phyloP scores from a whole-genome alignment of 129 eudicot species.

The Flaveria ramosissima region DNA sequence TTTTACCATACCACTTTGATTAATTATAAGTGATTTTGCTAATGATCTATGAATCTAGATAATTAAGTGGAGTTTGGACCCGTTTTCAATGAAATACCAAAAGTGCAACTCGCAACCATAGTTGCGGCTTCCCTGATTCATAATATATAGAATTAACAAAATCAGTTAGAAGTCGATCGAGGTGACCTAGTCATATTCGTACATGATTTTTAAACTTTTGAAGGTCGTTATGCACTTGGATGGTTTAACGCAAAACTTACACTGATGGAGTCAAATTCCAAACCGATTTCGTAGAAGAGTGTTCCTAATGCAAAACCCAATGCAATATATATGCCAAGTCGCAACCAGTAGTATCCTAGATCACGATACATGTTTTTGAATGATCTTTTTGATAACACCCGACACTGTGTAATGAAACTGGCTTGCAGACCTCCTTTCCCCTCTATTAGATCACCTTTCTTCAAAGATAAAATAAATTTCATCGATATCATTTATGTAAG shows the following conservation, averaged over 20 bases:
- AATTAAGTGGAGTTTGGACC: no score
- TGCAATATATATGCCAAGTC: conserved; percentile 58
- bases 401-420: conserved; percentile 50
- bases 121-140: no score
- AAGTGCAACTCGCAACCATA: no score
- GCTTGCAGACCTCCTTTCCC: conserved; percentile 44
- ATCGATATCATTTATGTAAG: not conserved
- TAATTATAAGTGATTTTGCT: no score
- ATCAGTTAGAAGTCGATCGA: no score
- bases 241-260: conserved; percentile 38
- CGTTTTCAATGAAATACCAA: no score
- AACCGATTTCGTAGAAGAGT: conserved; percentile 51
- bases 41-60: no score
- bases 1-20: no score
- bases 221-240: not conserved
- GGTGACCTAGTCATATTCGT: no score
- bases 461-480: not conserved
- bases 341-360: conserved; percentile 76
- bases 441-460: conserved; percentile 42
- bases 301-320: conserved; percentile 61
- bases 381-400: conserved; percentile 56
- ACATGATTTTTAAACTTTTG: not conserved
- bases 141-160: no score
- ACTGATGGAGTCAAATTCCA: conserved; percentile 49
- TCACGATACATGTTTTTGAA: conserved; percentile 72